Conservation (phyloP, 1,284 basidiomycete species). For the Naganishia sp. region DNA sequence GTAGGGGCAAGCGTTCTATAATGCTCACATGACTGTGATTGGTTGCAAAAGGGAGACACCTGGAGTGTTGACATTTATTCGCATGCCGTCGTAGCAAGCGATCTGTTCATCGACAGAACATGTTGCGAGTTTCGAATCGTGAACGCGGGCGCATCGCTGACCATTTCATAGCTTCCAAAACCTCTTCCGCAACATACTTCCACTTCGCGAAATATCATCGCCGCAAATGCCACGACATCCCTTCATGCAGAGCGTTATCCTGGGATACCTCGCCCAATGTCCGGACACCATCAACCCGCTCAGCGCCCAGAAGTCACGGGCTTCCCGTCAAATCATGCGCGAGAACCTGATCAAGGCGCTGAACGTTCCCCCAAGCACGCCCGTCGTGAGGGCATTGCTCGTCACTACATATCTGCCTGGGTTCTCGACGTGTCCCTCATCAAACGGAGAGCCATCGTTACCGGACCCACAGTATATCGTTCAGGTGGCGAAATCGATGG, state of each 20-base stretch:
- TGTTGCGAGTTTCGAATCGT: too few relatives aligned
- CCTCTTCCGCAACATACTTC: constrained; percentile 3
- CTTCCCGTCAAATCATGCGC: neutral
- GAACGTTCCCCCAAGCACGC: neutral
- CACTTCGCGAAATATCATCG: neutral
- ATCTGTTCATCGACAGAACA: too few relatives aligned
- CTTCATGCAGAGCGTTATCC: constrained; percentile 3
- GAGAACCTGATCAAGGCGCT: neutral
- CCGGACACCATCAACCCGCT: constrained; percentile 1
- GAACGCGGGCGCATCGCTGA: neutral
- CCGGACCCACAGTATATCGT: neutral
- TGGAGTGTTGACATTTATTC: too few relatives aligned
- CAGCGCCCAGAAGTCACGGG: neutral
- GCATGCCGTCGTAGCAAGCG: too few relatives aligned
- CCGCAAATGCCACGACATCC: neutral
- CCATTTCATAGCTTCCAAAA: constrained; percentile 1
- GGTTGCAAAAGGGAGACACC: too few relatives aligned
- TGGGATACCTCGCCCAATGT: neutral
- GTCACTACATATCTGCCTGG: neutral
- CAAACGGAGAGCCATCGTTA: neutral
- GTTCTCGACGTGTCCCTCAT: neutral
- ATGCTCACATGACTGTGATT: too few relatives aligned
- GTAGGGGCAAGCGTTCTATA: too few relatives aligned
- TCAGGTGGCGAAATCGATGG: constrained; percentile 12
- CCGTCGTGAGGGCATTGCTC: constrained; percentile 3